A percentile compares a stretch with the other conserved stretches of the same genome.
Evolutionary conservation across 306 rosid genomes (phyloP).

Genomic region (Cicer bijugum): DNA sequence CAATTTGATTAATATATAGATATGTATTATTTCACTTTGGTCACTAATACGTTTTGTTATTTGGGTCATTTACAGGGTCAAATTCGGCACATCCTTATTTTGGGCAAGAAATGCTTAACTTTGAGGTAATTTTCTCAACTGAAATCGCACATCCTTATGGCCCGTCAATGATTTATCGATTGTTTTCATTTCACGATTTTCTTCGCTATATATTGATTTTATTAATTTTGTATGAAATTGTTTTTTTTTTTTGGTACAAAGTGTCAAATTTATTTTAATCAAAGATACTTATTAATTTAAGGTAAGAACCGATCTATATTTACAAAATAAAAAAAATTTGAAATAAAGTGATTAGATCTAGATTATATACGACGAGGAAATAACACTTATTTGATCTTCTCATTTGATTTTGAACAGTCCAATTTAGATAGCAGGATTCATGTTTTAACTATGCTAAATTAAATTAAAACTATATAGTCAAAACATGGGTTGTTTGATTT

Average conservation of each 20-base stretch:
- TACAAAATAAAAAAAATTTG: too few species aligned
- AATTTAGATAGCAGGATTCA: too few species aligned
- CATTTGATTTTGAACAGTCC: too few species aligned
- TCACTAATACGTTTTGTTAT: background rate
- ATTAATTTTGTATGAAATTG: too few species aligned
- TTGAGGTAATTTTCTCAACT: slow-evolving; percentile 37
- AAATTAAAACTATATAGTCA: too few species aligned
- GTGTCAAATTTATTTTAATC: background rate
- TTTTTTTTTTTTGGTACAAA: too few species aligned
- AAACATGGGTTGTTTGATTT: too few species aligned
- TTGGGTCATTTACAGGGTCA: slow-evolving; percentile 13
- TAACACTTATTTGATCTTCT: too few species aligned
- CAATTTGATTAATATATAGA: background rate
- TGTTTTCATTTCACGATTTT: background rate
- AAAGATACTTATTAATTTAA: background rate
- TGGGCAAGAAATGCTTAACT: slow-evolving; percentile 1
- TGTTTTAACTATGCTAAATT: too few species aligned
- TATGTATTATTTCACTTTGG: background rate
- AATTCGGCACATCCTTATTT: background rate
- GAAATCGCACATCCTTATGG: background rate
- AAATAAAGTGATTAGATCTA: too few species aligned
- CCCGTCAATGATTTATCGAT: background rate
- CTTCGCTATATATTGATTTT: background rate
- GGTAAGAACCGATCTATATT: too few species aligned
- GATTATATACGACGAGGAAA: too few species aligned